Evolutionary conservation across 176 grass and related monocot genomes (phyloP), one percentile per base, ranked within the genome.

Genomic region (Lolium multiflorum): DNA sequence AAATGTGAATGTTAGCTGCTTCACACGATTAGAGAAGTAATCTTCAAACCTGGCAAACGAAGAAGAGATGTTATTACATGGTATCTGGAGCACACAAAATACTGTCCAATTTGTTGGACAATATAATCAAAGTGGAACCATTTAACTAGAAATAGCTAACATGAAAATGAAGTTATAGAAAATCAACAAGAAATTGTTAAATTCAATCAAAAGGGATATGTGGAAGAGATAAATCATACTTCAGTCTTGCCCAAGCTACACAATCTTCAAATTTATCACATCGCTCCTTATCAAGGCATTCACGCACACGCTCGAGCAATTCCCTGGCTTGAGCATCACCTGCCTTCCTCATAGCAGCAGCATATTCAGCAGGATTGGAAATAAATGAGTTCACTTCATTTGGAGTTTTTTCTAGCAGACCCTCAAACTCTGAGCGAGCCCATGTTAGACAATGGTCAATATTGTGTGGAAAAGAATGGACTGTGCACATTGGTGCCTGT

Each of bases 361-460:
- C 83, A 87, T 96, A 93, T 82, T 89, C 70, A 69, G 81, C 62
- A 78, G 88, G 86, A 64, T 96, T 88, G 11, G 84, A 89, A 49
- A 96, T 61, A 88, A 91, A 96, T 49, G 89, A 89, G 67, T 96
- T 96, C 26, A 93, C 94, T 92, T 96, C 91, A 80, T 65, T 93
- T 48, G 94, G 94, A 68, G 67, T 91, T 82, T 96, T 93, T 46
- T 93, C 94, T 49, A 96, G 87, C 81, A 93, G 85, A 25, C 91
- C 91, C 77, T 93, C 91, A 88, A 96, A 96, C 65, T 93, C 89
- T 83, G 89, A 93, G n/a, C 89, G 83, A 24, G 94, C 94, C 94
- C 94, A 96, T 71, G 94, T 88, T 24, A 93, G 51, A 84, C 94
- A 96, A 78, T 96, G 94, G 72, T 93, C 84, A 63, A 95, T 95